Base-by-base conservation (phyloP, 768 basidiomycete genomes). In the Xerocomellus chrysenteron region DNA sequence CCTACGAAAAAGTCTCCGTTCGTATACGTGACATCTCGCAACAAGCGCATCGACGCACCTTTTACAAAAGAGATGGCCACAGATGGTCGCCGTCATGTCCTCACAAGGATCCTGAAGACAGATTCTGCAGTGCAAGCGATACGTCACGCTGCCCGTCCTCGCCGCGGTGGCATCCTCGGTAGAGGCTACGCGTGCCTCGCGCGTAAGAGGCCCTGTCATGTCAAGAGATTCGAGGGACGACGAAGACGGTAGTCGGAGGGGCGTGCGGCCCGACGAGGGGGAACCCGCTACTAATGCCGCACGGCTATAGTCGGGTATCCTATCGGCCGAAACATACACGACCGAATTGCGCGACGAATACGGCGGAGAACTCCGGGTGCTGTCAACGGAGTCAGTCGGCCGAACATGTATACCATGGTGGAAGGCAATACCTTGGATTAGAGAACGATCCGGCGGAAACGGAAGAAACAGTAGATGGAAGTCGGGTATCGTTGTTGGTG, bases 21-120 rank as follows among this genome's bases (percentile, higher is more conserved):
- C 21, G 8, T 19, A 14, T 7, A 14, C 21, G 2, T 17, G 8
- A 8, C 14, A 7, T 1, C n/a, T 10, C 3, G 10, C 32, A 32
- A 1, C 17, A 21, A 36, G 8, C 16, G 19, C 17, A 5, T n/a
- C 19, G 5, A 41, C 79, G 24, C 54, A 84, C 84, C 74, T 55
- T 52, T 81, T 76, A 61, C 85, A 86, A 59, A 86, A 86, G 17
- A 86, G 61, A 58, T 86, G 85, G 4, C 85, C 85, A 61, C 85
- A 86, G 68, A 82, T 80, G 5, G 81, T 84, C 21, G 79, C 83
- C 3, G 81, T 84, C 44, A 79, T 76, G 55, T 83, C 77, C 36
- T 78, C 75, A 50, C 81, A 82, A 1, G 77, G 75, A 50, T 84
- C 77, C 26, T 70, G 65, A 6, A 73, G 69, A 59, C 83, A 85